Evolutionary conservation across 108 stramenopile genomes (phyloP), one percentile per base, ranked within the genome.

Genomic region (Cyclotella sp.): DNA sequence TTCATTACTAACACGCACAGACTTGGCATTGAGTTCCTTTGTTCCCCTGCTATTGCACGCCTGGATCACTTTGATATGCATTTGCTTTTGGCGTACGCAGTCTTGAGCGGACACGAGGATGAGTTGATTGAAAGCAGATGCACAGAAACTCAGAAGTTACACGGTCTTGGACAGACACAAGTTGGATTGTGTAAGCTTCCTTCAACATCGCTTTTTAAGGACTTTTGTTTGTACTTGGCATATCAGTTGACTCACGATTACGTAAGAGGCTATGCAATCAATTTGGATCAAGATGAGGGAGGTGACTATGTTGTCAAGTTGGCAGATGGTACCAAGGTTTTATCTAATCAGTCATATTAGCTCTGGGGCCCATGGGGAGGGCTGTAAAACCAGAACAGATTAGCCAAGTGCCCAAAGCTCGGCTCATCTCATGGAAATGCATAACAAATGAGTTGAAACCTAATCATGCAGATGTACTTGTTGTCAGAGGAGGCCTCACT

Each of bases 101-200:
- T 78, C 12, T 21, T 27, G 2, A 58, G 85, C 12, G 85, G 71
- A 7, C 79, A 89, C 14, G 66, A 81, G 42, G 68, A 86, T 26
- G 91, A 93, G 69, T 74, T 93, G 26, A 42, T 72, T 13, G 88
- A 86, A 59, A 68, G 68, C 21, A 86, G 85, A 34, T 87, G 85
- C 45, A 24, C 58, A 3, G 71, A 83, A 39, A 62, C 72, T n/a
- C 81, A 76, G 15, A 57, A 68, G 55, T n/a, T 57, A 24, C 21
- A 52, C 18, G 65, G 78, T 7, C 59, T 88, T 21, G 85, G 83
- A 19, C 73, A 89, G 72, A 53, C 85, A 2, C 88, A 93, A 22
- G 79, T 82, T 15, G 91, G 89, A 6, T 65, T 93, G 19, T 90
- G 89, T 88, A 87, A 88, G 24, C 78, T 93, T 0, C 91, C 91